Percentiles rank a stretch among this genome's conserved stretches.
These are phyloP conservation scores for Lasiosphaeria ovina DNA, from an alignment of 495 filamentous ascomycete species.

Conservation along the genomic window DNA sequence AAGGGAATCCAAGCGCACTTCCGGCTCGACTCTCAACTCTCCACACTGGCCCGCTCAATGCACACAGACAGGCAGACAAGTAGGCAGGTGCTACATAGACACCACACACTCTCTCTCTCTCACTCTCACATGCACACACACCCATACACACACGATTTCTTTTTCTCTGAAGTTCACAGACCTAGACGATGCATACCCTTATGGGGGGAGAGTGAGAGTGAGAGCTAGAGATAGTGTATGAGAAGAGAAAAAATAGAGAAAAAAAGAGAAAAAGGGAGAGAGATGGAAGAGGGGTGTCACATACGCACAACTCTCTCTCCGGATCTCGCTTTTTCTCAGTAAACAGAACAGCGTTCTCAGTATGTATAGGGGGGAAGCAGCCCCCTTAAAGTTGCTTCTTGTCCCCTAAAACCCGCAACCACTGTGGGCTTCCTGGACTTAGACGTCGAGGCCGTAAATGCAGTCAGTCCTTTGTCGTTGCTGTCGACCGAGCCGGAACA, in stretches of 20 bases:
- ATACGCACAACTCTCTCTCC: too few relatives aligned
- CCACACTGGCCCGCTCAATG: conserved; percentile 12
- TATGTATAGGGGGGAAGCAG: too few relatives aligned
- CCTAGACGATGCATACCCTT: background rate
- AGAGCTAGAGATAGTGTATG: background rate
- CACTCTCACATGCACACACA: conserved; percentile 9
- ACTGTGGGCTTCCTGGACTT: too few relatives aligned
- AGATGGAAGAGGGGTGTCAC: background rate
- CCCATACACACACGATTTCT: too few relatives aligned
- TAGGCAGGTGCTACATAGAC: background rate
- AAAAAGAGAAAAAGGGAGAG: background rate
- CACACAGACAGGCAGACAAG: conserved; percentile 11
- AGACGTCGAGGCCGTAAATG: too few relatives aligned
- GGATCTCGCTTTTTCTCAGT: too few relatives aligned
- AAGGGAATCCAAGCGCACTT: conserved; percentile 17
- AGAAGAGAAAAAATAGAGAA: background rate
- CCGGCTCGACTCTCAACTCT: conserved; percentile 6
- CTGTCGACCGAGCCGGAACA: conserved; percentile 12
- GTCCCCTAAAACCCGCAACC: too few relatives aligned
- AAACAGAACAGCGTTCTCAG: too few relatives aligned
- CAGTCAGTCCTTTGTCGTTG: background rate
- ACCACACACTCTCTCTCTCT: conserved; percentile 4
- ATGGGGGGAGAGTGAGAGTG: background rate
- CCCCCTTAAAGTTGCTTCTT: too few relatives aligned
- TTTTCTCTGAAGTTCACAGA: background rate